Conservation (phyloP, 176 grass and related monocot genomes). For the Phoenix roebelenii region DNA sequence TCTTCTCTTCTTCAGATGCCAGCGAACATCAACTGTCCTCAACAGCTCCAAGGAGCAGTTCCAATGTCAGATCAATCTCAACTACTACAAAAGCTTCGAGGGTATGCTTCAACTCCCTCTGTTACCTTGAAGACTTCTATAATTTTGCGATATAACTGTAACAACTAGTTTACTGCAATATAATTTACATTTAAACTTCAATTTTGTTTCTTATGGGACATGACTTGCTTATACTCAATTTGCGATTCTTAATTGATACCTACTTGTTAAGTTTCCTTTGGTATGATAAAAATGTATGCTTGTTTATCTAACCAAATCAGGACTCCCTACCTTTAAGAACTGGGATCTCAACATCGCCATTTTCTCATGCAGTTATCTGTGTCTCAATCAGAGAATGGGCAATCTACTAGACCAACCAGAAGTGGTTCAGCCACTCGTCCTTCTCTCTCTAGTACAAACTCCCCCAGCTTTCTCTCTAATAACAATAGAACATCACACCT, state of each 20-base stretch:
- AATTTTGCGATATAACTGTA: too few species aligned
- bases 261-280: neutral
- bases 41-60: neutral
- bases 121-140: too few species aligned
- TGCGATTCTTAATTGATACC: neutral
- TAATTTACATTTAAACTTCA: too few species aligned
- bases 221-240: neutral
- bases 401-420: neutral
- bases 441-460: neutral
- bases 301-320: too few species aligned
- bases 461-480: neutral
- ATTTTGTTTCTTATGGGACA: neutral
- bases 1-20: neutral
- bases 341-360: too few species aligned
- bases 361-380: conserved; percentile 7
- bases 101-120: neutral
- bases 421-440: neutral
- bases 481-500: conserved; percentile 2
- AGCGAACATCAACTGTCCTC: neutral
- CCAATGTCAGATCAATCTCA: neutral
- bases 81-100: neutral
- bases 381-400: conserved; percentile 1
- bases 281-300: neutral
- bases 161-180: too few species aligned
- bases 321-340: too few species aligned